Percentiles rank a stretch among this genome's conserved stretches.
Evolutionary conservation across 305 asterid genomes (phyloP).

Genomic region (Fraxinus xanthoxyloides): DNA sequence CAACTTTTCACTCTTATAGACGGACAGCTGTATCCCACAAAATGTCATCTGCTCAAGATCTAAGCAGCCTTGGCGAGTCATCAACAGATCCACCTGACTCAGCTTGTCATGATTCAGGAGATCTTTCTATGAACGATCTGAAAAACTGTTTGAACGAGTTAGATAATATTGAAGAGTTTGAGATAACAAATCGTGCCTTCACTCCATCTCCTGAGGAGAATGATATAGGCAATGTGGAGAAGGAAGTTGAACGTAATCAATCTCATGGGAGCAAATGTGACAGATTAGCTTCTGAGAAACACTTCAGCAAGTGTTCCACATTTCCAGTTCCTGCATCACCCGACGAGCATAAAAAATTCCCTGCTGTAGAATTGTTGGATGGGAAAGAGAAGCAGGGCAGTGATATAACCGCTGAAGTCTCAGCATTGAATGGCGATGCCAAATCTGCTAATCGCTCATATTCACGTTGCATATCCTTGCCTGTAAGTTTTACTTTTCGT

Average conservation of each 20-base stretch:
- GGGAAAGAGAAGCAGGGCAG: constrained; percentile 16
- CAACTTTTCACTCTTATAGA: constrained; percentile 3
- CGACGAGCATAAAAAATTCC: constrained; percentile 7
- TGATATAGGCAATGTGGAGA: constrained; percentile 5
- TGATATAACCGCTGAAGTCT: constrained; percentile 17
- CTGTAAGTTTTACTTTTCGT: constrained; percentile 30
- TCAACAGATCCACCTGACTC: constrained; percentile 19
- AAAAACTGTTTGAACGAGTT: constrained; percentile 20
- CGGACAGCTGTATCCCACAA: neutral
- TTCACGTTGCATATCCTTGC: constrained; percentile 16
- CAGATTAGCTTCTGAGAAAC: constrained; percentile 17
- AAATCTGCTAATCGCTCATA: constrained; percentile 9
- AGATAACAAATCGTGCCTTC: constrained; percentile 8
- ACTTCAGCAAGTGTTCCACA: constrained; percentile 21
- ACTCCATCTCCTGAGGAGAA: constrained; percentile 4
- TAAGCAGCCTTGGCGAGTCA: constrained; percentile 20
- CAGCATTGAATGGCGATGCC: constrained; percentile 4
- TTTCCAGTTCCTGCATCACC: constrained; percentile 20
- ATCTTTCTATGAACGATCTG: constrained; percentile 28
- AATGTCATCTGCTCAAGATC: constrained; percentile 20
- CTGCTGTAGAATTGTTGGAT: constrained; percentile 12
- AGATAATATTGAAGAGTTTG: constrained; percentile 18
- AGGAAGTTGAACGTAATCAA: constrained; percentile 20
- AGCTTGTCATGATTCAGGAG: constrained; percentile 6
- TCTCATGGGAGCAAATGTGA: neutral